phyloP scores from a whole-genome alignment of 345 rosid genomes.

The Pugionium cornutum region DNA sequence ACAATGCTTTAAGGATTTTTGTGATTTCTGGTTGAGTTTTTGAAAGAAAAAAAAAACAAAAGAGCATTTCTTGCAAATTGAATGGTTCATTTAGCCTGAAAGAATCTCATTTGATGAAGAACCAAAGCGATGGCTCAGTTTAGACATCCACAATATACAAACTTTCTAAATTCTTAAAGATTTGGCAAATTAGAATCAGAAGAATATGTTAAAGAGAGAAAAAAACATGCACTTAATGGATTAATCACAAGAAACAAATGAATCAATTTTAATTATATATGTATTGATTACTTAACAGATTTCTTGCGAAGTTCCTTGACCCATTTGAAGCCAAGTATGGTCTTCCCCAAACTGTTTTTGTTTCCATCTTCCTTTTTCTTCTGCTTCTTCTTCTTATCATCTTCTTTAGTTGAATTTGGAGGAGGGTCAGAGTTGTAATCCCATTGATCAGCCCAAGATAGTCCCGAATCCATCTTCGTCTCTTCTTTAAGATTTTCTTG shows the following conservation, averaged over 20 bases:
- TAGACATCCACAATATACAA: conserved; percentile 8
- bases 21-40: too few relatives aligned
- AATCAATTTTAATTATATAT: conserved; percentile 18
- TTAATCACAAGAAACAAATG: conserved; percentile 19
- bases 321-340: conserved; percentile 37
- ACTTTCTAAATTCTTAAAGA: background rate
- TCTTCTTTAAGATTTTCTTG: conserved; percentile 9
- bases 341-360: conserved; percentile 35
- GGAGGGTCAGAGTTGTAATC: conserved; percentile 40
- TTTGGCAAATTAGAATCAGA: conserved; percentile 10
- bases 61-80: background rate
- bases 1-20: too few relatives aligned
- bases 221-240: background rate
- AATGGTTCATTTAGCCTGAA: background rate
- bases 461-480: conserved; percentile 33
- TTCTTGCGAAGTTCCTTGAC: conserved; percentile 38
- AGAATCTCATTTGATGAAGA: conserved; percentile 20
- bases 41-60: too few relatives aligned
- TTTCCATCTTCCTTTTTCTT: conserved; percentile 32
- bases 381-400: conserved; percentile 28
- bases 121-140: conserved; percentile 1
- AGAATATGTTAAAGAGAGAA: background rate
- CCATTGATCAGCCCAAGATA: conserved; percentile 43
- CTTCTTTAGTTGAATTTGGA: conserved; percentile 31
- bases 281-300: conserved; percentile 28